A percentile compares a stretch with the other conserved stretches of the same genome.
Conservation (phyloP, 192 early-diverging fungal species). For the Coemansia sp. region DNA sequence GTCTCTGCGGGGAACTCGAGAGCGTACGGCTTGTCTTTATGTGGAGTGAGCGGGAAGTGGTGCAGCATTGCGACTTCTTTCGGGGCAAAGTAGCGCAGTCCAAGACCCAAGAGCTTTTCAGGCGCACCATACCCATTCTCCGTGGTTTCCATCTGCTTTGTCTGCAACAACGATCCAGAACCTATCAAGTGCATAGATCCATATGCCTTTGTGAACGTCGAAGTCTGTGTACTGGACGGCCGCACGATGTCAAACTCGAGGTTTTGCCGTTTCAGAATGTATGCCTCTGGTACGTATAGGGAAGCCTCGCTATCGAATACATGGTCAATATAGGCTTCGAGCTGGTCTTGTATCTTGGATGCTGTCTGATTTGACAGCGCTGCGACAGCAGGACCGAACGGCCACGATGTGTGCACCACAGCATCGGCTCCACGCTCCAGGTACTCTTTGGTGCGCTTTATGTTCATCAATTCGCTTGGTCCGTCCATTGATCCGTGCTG, state of each 20-base stretch:
- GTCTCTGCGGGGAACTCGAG: slow-evolving; percentile 27
- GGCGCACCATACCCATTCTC: slow-evolving; percentile 66
- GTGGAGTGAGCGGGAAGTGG: slow-evolving; percentile 62
- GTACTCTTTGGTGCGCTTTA: slow-evolving; percentile 15
- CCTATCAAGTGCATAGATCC: slow-evolving; percentile 76
- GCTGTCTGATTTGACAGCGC: not conserved
- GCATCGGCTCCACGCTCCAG: slow-evolving; percentile 19
- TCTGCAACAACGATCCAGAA: slow-evolving; percentile 79
- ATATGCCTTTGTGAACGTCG: slow-evolving; percentile 75
- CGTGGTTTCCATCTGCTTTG: slow-evolving; percentile 65
- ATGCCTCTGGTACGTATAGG: slow-evolving; percentile 20
- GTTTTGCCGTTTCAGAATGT: slow-evolving; percentile 35
- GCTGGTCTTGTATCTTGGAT: not conserved
- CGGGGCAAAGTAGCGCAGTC: slow-evolving; percentile 81
- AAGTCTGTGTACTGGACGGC: slow-evolving; percentile 21
- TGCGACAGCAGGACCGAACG: slow-evolving; percentile 24
- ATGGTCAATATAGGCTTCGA: slow-evolving; percentile 26
- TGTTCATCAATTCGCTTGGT: slow-evolving; percentile 5
- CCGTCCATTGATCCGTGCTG: not conserved
- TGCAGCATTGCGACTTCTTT: slow-evolving; percentile 79
- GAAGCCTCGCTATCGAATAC: not conserved
- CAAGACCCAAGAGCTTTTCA: slow-evolving; percentile 63
- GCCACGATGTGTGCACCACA: slow-evolving; percentile 28
- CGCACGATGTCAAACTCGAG: slow-evolving; percentile 46
- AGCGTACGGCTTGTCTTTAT: not conserved